A percentile compares a stretch with the other conserved stretches of the same genome.
phyloP scores from a whole-genome alignment of 2,329 filamentous ascomycete species.

The Sarocladium strictum region DNA sequence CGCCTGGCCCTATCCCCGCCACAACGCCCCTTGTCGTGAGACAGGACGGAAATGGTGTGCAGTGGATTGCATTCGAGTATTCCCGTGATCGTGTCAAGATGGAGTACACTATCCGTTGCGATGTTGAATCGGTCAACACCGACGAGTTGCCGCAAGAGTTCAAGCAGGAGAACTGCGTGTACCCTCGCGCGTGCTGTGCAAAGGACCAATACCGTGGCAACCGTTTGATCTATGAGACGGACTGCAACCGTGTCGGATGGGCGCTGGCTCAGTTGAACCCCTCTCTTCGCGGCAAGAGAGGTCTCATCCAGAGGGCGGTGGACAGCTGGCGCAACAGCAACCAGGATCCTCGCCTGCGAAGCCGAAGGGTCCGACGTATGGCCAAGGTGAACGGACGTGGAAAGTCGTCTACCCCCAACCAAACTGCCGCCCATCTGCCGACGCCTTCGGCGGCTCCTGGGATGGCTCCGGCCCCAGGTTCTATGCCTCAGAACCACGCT shows the following conservation, averaged over 20 bases:
- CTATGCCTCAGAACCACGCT: conserved; percentile 52
- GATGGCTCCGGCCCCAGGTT: conserved; percentile 55
- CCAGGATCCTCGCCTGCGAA: conserved; percentile 85
- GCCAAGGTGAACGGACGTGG: conserved; percentile 92
- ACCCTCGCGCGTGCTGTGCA: conserved; percentile 86
- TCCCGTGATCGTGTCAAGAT: conserved; percentile 96
- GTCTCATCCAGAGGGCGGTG: conserved; percentile 91
- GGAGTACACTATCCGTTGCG: conserved; percentile 98
- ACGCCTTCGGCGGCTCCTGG: conserved; percentile 48
- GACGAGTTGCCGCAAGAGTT: conserved; percentile 81
- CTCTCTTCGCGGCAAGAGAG: conserved; percentile 84
- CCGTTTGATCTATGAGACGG: conserved; percentile 90
- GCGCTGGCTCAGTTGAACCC: conserved; percentile 90
- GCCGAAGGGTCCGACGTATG: conserved; percentile 87
- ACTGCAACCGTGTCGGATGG: conserved; percentile 99
- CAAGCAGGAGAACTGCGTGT: conserved; percentile 98
- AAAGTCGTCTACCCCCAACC: conserved; percentile 50
- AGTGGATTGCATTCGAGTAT: conserved; percentile 99
- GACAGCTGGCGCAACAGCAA: conserved; percentile 99
- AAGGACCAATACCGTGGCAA: conserved; percentile 98
- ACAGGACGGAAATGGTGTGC: conserved; percentile 92
- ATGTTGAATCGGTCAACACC: conserved; percentile 93
- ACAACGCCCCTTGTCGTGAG: conserved; percentile 91
- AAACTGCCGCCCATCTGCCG: conserved; percentile 53
- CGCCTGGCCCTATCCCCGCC: conserved; percentile 91